Conservation (phyloP, 306 rosid genomes). For the Echinosophora koreensis region DNA sequence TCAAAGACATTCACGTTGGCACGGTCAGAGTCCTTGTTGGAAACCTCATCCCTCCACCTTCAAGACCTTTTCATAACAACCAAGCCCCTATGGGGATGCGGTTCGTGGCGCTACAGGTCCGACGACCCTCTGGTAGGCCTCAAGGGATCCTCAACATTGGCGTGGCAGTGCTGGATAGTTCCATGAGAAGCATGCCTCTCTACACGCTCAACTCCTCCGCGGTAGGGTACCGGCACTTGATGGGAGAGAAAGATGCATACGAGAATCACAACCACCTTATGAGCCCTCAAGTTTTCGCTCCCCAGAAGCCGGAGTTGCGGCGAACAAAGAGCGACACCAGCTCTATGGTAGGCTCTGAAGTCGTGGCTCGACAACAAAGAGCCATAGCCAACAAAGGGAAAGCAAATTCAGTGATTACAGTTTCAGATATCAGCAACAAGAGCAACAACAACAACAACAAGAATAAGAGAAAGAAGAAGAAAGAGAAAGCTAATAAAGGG, state of each 20-base stretch:
- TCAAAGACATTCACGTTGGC: constrained; percentile 81
- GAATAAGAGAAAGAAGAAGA: constrained; percentile 32
- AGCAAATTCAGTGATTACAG: constrained; percentile 52
- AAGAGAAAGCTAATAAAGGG: not conserved
- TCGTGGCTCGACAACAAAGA: constrained; percentile 43
- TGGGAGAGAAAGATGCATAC: constrained; percentile 74
- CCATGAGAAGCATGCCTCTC: constrained; percentile 92
- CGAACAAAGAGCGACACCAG: constrained; percentile 84
- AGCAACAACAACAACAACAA: not conserved
- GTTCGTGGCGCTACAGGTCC: constrained; percentile 86
- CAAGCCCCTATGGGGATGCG: constrained; percentile 67
- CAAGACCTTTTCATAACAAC: constrained; percentile 40
- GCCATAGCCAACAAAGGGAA: constrained; percentile 31
- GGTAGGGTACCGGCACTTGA: constrained; percentile 74
- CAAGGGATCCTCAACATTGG: constrained; percentile 92
- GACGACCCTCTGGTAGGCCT: constrained; percentile 80
- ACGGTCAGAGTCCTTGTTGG: constrained; percentile 81
- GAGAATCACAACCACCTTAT: constrained; percentile 46
- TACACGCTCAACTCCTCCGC: constrained; percentile 76
- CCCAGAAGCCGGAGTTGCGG: constrained; percentile 52
- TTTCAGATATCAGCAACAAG: constrained; percentile 41
- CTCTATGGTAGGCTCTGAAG: constrained; percentile 64
- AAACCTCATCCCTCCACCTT: constrained; percentile 61
- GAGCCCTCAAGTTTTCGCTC: constrained; percentile 26
- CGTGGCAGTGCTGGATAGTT: constrained; percentile 76